Evolutionary conservation across 768 basidiomycete species (phyloP), one percentile per base, ranked within the genome.

Genomic region (Boletus rubroflammeus): DNA sequence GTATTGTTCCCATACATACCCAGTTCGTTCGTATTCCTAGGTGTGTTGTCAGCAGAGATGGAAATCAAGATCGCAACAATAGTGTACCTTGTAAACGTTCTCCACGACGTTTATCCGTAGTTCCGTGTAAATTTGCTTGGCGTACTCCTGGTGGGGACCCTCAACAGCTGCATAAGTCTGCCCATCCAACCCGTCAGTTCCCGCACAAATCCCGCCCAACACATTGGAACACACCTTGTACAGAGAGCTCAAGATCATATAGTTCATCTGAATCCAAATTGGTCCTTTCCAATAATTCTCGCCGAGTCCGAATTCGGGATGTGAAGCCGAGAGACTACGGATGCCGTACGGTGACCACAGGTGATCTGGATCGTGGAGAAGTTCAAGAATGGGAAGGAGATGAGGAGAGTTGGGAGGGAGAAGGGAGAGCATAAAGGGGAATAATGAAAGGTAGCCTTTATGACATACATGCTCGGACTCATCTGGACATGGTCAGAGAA

Each of bases 281-380:
- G 95, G 91, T 1, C 96, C 94, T 63, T 87, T 88, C 95, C 95
- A 98, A 71, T 98, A 98, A 73, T 98, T 91, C 72, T 98, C 95
- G 44, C 88, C 96, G 62, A 82, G 75, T 14, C 94, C 95, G 62
- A 93, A 98, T 46, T 90, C 81, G n/a, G 88, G 83, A 66, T 98
- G 93, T 19, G 84, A 82, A n/a, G 81, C 84, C 7, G 90, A 93
- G 50, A 98, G 73, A 58, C 92, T 95, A 28, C 95, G 86, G 34
- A 98, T 74, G 26, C 96, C 95, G 67, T 85, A 94, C 1, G 83
- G 79, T 2, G 93, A 96, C 96, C 96, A 98, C 31, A 98, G 80
- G 57, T 93, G 89, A 28, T 85, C 73, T 0, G 93, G 90, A 67
- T 92, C 86, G 15, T 73, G 79, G 29, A 98, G 75, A 35, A 94